Evolutionary conservation across 805 yeast species (phyloP).

Genomic region (Schwanniomyces polymorphus): DNA sequence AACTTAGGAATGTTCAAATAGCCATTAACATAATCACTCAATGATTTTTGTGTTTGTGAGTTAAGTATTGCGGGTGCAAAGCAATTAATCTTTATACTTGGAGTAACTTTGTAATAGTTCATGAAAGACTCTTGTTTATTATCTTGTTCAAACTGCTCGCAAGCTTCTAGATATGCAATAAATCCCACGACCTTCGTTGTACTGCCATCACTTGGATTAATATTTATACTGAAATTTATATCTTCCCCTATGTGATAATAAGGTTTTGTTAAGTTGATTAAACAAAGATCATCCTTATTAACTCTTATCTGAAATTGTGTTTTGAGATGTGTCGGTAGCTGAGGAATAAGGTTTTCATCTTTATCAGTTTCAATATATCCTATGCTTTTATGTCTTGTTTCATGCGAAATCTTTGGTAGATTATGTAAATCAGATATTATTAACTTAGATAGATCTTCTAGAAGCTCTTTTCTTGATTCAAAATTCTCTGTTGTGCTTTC

Average conservation of each 20-base stretch:
- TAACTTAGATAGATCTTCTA: slow-evolving; percentile 30
- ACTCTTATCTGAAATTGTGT: slow-evolving; percentile 39
- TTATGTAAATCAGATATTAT: slow-evolving; percentile 31
- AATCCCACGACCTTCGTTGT: slow-evolving; percentile 32
- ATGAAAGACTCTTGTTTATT: slow-evolving; percentile 8
- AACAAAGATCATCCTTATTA: slow-evolving; percentile 31
- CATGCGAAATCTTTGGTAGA: slow-evolving; percentile 32
- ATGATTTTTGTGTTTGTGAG: slow-evolving; percentile 6
- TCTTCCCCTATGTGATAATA: slow-evolving; percentile 41
- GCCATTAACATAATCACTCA: slow-evolving; percentile 17
- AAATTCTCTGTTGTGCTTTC: slow-evolving; percentile 1
- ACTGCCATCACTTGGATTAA: slow-evolving; percentile 16
- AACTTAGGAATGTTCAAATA: slow-evolving; percentile 28
- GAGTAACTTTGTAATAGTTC: slow-evolving; percentile 35
- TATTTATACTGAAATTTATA: slow-evolving; percentile 29
- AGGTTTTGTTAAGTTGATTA: slow-evolving; percentile 30
- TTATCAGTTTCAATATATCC: slow-evolving; percentile 10
- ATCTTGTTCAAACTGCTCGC: slow-evolving; percentile 31
- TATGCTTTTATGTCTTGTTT: slow-evolving; percentile 31
- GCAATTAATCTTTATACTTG: slow-evolving; percentile 30
- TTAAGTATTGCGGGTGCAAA: slow-evolving; percentile 27
- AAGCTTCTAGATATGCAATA: slow-evolving; percentile 37
- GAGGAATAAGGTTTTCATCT: slow-evolving; percentile 17
- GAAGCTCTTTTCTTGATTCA: slow-evolving; percentile 17
- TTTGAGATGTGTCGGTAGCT: slow-evolving; percentile 26